phyloP scores from a whole-genome alignment of 164 flowering plant species.

The Macadamia integrifolia region DNA sequence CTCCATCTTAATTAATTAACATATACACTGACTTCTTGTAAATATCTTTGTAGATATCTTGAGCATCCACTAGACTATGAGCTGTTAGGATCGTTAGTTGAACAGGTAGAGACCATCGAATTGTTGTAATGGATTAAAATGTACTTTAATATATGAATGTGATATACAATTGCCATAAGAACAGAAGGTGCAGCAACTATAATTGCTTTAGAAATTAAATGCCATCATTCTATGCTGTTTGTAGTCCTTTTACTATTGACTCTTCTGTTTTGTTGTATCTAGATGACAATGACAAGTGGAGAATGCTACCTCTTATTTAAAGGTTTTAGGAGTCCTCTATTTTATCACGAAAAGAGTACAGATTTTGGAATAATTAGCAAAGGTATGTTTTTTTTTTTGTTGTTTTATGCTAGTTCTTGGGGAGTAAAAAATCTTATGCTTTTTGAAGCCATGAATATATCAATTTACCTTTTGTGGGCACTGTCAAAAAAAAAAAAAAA shows the following conservation, averaged over 20 bases:
- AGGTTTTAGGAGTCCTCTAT: conserved; percentile 35
- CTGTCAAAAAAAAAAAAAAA: no score
- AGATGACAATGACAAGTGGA: conserved; percentile 36
- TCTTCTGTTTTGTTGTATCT: conserved; percentile 10
- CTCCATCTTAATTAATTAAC: no score
- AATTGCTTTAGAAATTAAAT: no score
- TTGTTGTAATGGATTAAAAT: no score
- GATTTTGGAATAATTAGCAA: conserved; percentile 37
- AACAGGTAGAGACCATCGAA: no score
- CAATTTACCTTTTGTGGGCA: not conserved
- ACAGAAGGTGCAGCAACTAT: no score
- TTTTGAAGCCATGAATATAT: not conserved
- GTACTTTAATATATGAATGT: no score
- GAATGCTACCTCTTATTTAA: conserved; percentile 43
- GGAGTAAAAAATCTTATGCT: not conserved
- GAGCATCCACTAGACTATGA: no score
- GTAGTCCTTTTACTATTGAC: not conserved
- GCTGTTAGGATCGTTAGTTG: no score
- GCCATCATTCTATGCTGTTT: not conserved
- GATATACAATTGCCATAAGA: no score
- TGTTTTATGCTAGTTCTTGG: not conserved
- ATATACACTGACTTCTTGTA: no score
- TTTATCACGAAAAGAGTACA: conserved; percentile 27
- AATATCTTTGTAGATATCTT: no score
- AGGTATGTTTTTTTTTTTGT: conserved; percentile 34